phyloP scores from a whole-genome alignment of 2,329 filamentous ascomycete species.

The Xylaria sp. region DNA sequence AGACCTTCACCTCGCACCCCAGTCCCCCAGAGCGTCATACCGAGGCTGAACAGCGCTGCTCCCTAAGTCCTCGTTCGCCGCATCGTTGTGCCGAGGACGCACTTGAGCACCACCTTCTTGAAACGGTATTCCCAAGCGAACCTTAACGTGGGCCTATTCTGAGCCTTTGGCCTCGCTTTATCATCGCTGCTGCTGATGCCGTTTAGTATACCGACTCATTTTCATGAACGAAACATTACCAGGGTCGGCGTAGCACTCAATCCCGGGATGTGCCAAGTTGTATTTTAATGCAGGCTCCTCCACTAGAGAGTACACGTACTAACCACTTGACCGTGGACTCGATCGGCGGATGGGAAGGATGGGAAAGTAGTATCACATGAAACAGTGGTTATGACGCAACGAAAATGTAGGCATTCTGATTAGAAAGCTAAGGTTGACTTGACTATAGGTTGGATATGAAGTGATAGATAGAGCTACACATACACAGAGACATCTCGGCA shows the following conservation, averaged over 20 bases:
- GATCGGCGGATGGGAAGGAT: too few species aligned
- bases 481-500: too few species aligned
- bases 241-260: neutral
- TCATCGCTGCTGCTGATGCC: neutral
- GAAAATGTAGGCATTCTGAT: neutral
- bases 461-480: neutral
- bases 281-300: neutral
- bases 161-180: neutral
- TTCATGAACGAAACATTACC: neutral
- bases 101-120: conserved; percentile 13
- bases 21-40: neutral
- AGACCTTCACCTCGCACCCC: neutral
- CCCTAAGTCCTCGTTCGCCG: conserved; percentile 6
- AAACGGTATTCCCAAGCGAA: conserved; percentile 27
- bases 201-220: neutral
- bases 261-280: neutral
- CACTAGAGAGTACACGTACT: neutral
- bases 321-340: neutral
- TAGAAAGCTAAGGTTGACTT: neutral
- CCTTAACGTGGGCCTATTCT: neutral
- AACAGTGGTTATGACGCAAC: neutral
- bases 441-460: neutral
- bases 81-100: neutral
- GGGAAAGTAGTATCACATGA: neutral
- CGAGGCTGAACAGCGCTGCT: conserved; percentile 22